Base-by-base conservation (phyloP, 148 eudicot species). In the Diospyros kaki region DNA sequence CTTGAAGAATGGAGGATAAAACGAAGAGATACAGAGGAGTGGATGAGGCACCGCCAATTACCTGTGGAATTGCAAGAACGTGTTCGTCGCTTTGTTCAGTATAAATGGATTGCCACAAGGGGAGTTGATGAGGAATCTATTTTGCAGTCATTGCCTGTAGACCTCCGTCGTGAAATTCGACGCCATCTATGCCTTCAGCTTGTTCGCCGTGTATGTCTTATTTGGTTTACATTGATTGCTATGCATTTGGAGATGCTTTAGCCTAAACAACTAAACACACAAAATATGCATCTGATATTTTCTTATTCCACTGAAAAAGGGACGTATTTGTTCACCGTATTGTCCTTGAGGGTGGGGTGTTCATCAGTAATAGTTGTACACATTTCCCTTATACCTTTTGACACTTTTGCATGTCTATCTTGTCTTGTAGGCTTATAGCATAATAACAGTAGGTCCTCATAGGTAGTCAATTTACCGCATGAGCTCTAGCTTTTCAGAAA, bases 31-130 rank as follows among this genome's bases (percentile, higher is more conserved):
- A 92, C 94, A 0, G 98, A 94, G 59, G 97, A 94, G 65, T 94
- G 98, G 98, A 94, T 94, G 98, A 87, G 91, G 78, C 98, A 90
- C 67, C 87, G 97, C 1, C 97, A 92, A 76, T 59, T 92, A 53
- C 93, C 98, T 56, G 79, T 63, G 2, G 78, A 78, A 0, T 75
- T 94, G 75, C 98, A 90, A 82, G 94, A 92, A 75, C 87, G 98
- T 46, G 96, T 94, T 53, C 87, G 89, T 8, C 75, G 79, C 38
- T 94, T 87, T 77, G 90, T 86, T 59, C 96, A 92, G 17, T 92
- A 90, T 66, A 88, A 84, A 69, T 94, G 97, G 98, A 80, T 90
- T 1, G 88, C 97, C 5, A 94, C 98, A 42, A 77, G 96, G 73
- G 98, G 98, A 28, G 98, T 94, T 38, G 77, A 92, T 52, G 98